Evolutionary conservation across 208 protist genomes (phyloP), one percentile per base, ranked within the genome.

Genomic region (Phytomonas francai): DNA sequence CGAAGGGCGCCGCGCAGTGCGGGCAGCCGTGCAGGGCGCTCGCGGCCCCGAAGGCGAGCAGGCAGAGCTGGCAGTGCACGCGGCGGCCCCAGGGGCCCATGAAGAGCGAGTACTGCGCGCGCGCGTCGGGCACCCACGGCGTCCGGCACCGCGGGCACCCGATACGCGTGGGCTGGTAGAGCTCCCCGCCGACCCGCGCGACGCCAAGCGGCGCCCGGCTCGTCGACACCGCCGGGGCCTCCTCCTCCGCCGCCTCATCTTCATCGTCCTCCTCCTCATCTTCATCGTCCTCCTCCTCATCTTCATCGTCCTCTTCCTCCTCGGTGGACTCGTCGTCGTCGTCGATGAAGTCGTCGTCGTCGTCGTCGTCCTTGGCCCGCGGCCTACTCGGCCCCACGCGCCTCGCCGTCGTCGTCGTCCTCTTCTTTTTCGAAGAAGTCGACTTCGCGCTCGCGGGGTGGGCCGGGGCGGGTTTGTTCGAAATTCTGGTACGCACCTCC

Each of bases 51-150:
- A 93, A 95, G 2, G 78, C 73, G 56, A 89, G 85, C 28, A 95
- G 81, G 58, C 89, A 95, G 58, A 88, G 76, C 63, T 95, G 86
- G 68, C 89, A 95, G 77, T 95, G 89, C 42, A 92, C 81, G 65
- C 83, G 85, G 77, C 84, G 83, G 9, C 83, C 84, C 70, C 83
- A 87, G 34, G 77, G 68, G 29, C 89, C 89, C 89, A 95, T 95
- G 71, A 95, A 92, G 33, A 95, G 83, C 11, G 85, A 84, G 76
- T 95, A 95, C 67, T 95, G 89, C 63, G 80, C 82, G 36, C 79
- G 79, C 7, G 76, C 60, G 72, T 95, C 89, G 0, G 86, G 85
- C 64, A 86, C 76, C 87, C 89, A 95, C 27, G 30, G 57, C 9
- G 81, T 80, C 39, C 81, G 80, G 67, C 89, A 95, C 59, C 87